Conservation (phyloP, 1,284 basidiomycete genomes). For the Inonotus obliquus region DNA sequence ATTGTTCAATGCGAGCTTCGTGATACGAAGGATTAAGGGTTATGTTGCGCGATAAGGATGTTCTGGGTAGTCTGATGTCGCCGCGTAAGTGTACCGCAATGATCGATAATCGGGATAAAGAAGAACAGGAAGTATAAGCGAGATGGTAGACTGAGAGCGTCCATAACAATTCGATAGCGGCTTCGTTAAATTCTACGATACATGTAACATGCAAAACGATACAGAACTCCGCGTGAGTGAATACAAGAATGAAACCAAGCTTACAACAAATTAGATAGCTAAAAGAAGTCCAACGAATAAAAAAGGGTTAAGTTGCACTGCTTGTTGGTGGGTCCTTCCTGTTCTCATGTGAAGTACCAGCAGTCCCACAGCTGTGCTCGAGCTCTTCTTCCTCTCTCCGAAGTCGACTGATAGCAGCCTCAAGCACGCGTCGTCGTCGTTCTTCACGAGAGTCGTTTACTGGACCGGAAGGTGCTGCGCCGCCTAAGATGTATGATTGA, state of each 20-base stretch:
- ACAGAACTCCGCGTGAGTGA: background rate
- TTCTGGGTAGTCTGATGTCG: too few species aligned
- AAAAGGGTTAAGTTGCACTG: background rate
- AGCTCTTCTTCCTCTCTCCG: constrained; percentile 63
- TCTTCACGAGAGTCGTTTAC: constrained; percentile 48
- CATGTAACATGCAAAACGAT: background rate
- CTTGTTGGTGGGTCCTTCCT: background rate
- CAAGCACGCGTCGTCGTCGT: constrained; percentile 45
- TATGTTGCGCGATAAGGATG: too few species aligned
- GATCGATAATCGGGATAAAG: too few species aligned
- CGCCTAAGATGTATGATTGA: constrained; percentile 43
- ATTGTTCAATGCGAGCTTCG: too few species aligned
- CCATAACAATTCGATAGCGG: too few species aligned
- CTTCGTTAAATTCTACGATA: background rate
- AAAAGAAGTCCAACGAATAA: background rate
- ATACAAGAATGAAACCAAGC: too few species aligned
- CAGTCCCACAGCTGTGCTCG: constrained; percentile 67
- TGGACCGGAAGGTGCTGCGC: constrained; percentile 21
- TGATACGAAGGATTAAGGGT: too few species aligned
- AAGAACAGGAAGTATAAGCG: too few species aligned
- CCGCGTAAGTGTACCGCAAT: too few species aligned
- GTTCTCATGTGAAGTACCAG: constrained; percentile 4
- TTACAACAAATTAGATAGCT: background rate
- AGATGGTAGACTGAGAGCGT: too few species aligned
- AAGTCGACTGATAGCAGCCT: constrained; percentile 56